A percentile compares a stretch with the other conserved stretches of the same genome.
These are phyloP conservation scores for Xylariaceae sp. DNA, from an alignment of 2,329 filamentous ascomycete species.

Conservation along the genomic window DNA sequence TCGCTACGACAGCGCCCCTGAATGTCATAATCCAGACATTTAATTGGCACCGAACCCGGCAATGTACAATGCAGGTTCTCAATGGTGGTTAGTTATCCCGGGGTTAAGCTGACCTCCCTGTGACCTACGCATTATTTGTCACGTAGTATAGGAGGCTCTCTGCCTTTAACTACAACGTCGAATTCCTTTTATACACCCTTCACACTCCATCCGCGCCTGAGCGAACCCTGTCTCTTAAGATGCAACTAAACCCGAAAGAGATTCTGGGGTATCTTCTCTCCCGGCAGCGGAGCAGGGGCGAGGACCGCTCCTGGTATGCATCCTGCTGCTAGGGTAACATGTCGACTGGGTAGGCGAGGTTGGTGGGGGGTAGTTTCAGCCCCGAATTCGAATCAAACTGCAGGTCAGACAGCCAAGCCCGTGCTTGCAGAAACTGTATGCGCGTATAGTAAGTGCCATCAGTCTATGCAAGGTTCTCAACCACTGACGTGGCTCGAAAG, in stretches of 20 bases:
- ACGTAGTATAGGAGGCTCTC: not conserved
- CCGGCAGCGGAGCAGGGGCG: slow-evolving; percentile 2
- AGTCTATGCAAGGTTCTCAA: not conserved
- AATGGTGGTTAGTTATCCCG: too few species aligned
- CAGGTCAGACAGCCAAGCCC: slow-evolving; percentile 8
- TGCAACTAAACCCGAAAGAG: too few species aligned
- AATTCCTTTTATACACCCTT: not conserved
- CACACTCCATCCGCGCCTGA: not conserved
- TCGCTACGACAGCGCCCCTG: not conserved
- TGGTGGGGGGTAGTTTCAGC: slow-evolving; percentile 14
- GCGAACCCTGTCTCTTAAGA: too few species aligned
- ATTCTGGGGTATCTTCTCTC: not conserved
- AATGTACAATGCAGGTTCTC: too few species aligned
- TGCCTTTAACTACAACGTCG: not conserved
- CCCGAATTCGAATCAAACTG: slow-evolving; percentile 20
- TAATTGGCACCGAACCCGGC: not conserved
- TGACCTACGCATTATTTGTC: slow-evolving; percentile 1
- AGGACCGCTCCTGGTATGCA: slow-evolving; percentile 3
- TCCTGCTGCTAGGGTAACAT: slow-evolving; percentile 12
- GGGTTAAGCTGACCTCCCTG: not conserved
- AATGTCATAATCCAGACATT: not conserved
- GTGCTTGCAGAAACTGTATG: slow-evolving; percentile 10
- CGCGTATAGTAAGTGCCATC: slow-evolving; percentile 1
- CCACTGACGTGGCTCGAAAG: slow-evolving; percentile 2
- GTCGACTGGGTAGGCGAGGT: slow-evolving; percentile 2